Base-by-base conservation (phyloP, 2,329 filamentous ascomycete genomes). In the Hortaea werneckii region DNA sequence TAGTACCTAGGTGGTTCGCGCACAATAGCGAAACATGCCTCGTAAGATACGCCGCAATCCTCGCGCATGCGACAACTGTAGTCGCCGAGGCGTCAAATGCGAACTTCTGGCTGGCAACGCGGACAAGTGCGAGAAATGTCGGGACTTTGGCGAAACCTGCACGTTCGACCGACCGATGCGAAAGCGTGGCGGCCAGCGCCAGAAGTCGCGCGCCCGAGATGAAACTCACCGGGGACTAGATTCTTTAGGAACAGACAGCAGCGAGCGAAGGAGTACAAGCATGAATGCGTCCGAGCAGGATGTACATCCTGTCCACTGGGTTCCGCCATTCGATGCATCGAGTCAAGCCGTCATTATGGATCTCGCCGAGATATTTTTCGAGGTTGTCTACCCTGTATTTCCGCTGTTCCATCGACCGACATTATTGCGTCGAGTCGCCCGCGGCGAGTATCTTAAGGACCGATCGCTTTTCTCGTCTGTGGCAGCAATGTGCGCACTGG, bases 321-420 rank as follows among this genome's bases (percentile, higher is more conserved):
- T 4, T 40, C 20, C 37, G 3, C 9, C 37, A 40, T 26, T 44
- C 32, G 42, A 11, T 28, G 12, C 28, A 7, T 37, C 9, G 26
- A 30, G 12, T 29, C 44, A 46, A 29, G 44, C 44, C 5, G 26
- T 46, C 9, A 27, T 46, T 20, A 47, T 44, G 35, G 37, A 44
- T 30, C 20, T 41, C 5, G 30, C 72, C 12, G 65, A 72, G n/a
- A 62, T 75, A 7, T 76, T 74, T 60, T 72, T 73, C 56, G 70
- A 75, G 48, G 66, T 73, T 40, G 67, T 75, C n/a, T 76, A 75
- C 56, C 73, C 74, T 2, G 70, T 76, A 43, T 72, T 76, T 48
- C 73, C 74, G 5, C 59, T 76, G 29, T 77, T 77, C 51, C 71
- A 77, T 54, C 65, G 65, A 35, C 63, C 64, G 13, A 69, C 67